phyloP scores from a whole-genome alignment of 495 filamentous ascomycete genomes.

The Hyaloscypha variabilis region DNA sequence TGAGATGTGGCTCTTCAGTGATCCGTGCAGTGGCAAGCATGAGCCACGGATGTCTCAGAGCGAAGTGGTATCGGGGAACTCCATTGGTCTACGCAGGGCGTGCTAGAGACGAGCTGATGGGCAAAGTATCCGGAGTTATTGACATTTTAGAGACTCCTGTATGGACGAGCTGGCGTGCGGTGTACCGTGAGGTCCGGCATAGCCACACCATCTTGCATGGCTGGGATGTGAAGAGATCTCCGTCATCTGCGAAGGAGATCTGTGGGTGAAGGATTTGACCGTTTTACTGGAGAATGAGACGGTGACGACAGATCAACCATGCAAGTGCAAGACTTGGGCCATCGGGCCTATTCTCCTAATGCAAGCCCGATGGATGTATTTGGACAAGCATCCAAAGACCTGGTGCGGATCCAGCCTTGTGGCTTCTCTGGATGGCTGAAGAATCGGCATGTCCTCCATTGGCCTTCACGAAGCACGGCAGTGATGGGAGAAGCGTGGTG shows the following conservation, averaged over 20 bases:
- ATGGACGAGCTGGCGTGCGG: background rate
- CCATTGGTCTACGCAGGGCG: constrained; percentile 16
- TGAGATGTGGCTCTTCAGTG: background rate
- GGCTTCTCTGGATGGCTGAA: constrained; percentile 23
- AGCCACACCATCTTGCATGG: constrained; percentile 21
- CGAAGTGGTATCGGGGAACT: constrained; percentile 14
- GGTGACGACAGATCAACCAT: constrained; percentile 9
- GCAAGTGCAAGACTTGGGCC: constrained; percentile 24
- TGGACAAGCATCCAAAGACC: background rate
- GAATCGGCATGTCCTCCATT: constrained; percentile 25
- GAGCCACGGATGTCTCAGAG: constrained; percentile 15
- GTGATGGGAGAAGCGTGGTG: background rate
- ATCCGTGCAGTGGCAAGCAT: constrained; percentile 12
- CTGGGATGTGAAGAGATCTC: constrained; percentile 13
- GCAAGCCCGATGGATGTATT: background rate
- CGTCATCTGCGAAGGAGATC: constrained; percentile 14
- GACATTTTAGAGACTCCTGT: background rate
- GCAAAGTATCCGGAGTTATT: background rate
- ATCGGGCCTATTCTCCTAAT: constrained; percentile 16
- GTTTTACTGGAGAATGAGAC: constrained; percentile 16
- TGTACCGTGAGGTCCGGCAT: constrained; percentile 10
- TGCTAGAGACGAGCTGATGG: constrained; percentile 10
- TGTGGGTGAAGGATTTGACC: constrained; percentile 10
- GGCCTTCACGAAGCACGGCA: constrained; percentile 6
- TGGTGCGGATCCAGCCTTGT: background rate